A percentile compares a stretch with the other conserved stretches of the same genome.
phyloP scores from a whole-genome alignment of 2,329 filamentous ascomycete genomes.

The Hansfordia pulvinata region DNA sequence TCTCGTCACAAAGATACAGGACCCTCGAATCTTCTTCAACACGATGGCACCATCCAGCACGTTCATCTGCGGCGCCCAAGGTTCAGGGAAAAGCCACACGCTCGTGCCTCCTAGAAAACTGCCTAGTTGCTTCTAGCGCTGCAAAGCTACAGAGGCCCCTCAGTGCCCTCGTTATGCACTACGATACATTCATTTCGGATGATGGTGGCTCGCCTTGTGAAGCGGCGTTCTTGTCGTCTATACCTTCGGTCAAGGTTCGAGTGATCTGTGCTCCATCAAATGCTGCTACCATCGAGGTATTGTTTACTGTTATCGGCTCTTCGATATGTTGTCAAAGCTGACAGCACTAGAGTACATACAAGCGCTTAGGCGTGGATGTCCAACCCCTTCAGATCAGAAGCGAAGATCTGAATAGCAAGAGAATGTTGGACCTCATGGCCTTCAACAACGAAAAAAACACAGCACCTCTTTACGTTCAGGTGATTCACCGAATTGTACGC shows the following conservation, averaged over 20 bases:
- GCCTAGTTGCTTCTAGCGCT: slow-evolving; percentile 28
- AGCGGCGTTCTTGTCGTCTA: slow-evolving; percentile 38
- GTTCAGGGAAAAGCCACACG: slow-evolving; percentile 50
- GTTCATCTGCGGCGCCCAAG: slow-evolving; percentile 53
- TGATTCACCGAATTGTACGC: slow-evolving; percentile 39
- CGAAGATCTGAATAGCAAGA: slow-evolving; percentile 37
- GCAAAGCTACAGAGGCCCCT: slow-evolving; percentile 35
- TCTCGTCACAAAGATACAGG: too few species aligned
- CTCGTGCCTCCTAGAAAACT: slow-evolving; percentile 44
- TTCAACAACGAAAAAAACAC: too few species aligned
- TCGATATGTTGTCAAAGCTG: neutral
- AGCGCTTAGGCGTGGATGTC: slow-evolving; percentile 28
- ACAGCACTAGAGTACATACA: slow-evolving; percentile 24
- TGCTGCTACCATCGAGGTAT: slow-evolving; percentile 22
- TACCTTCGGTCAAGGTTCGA: slow-evolving; percentile 27
- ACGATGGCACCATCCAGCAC: slow-evolving; percentile 37
- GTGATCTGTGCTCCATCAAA: slow-evolving; percentile 43
- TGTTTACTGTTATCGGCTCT: neutral
- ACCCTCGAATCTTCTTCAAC: slow-evolving; percentile 29
- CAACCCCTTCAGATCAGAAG: slow-evolving; percentile 36
- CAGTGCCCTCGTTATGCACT: slow-evolving; percentile 51
- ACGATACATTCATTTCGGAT: slow-evolving; percentile 40
- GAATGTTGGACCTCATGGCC: slow-evolving; percentile 48
- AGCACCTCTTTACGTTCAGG: slow-evolving; percentile 47
- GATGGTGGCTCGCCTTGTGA: slow-evolving; percentile 39